Conservation (phyloP, 2,329 filamentous ascomycete species). For the Cladophialophora chaetospira region DNA sequence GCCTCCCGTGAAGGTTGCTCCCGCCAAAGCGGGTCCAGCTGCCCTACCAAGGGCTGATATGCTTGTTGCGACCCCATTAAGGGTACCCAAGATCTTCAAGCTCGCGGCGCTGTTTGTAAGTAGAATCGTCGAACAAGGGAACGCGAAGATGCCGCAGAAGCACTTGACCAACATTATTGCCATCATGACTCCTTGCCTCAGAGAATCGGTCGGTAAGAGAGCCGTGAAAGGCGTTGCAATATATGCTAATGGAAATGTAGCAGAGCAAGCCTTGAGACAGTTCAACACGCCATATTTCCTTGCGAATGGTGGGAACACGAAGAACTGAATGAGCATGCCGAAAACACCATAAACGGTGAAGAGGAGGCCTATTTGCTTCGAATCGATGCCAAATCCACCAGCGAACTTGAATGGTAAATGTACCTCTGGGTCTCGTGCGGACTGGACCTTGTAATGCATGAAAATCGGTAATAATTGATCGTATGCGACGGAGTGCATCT, state of each 20-base stretch:
- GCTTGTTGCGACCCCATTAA: conserved; percentile 88
- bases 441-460: conserved; percentile 70
- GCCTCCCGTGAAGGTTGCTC: conserved; percentile 73
- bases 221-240: conserved; percentile 79
- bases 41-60: conserved; percentile 80
- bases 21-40: conserved; percentile 72
- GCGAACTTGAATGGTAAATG: conserved; percentile 77
- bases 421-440: conserved; percentile 56
- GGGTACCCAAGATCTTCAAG: conserved; percentile 75
- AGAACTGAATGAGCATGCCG: conserved; percentile 81
- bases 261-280: conserved; percentile 69
- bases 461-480: conserved; percentile 90
- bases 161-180: conserved; percentile 72
- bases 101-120: conserved; percentile 83
- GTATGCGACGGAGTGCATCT: conserved; percentile 75
- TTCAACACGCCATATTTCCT: conserved; percentile 70
- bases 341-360: conserved; percentile 81
- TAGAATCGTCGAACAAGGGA: conserved; percentile 86
- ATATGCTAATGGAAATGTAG: conserved; percentile 74
- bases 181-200: conserved; percentile 64
- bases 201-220: conserved; percentile 54
- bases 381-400: conserved; percentile 75
- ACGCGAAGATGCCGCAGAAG: conserved; percentile 76
- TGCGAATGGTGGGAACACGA: conserved; percentile 78
- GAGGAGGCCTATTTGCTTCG: conserved; percentile 76